These are phyloP conservation scores for Bruguiera gymnorhiza DNA, from an alignment of 345 rosid species.

Conservation along the genomic window DNA sequence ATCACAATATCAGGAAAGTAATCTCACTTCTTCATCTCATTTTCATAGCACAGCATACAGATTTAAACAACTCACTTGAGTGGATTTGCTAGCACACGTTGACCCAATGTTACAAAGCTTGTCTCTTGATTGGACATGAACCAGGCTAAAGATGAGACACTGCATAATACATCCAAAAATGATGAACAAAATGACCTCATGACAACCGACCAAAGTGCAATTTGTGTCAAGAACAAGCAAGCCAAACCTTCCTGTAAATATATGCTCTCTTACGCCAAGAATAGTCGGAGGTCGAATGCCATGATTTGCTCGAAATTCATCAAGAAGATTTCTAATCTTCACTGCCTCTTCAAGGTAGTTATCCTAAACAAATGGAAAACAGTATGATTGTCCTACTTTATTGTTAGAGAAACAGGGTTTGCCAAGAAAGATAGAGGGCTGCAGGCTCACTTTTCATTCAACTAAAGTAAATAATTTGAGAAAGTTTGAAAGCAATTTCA, in stretches of 20 bases:
- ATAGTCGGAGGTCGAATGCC: constrained; percentile 94
- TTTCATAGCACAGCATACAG: background rate
- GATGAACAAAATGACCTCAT: constrained; percentile 18
- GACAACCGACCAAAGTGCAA: constrained; percentile 8
- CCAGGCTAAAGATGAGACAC: constrained; percentile 98
- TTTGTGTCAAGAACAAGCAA: constrained; percentile 6
- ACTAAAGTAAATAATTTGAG: too few relatives aligned
- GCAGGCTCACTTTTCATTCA: too few relatives aligned
- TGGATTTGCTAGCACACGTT: constrained; percentile 87
- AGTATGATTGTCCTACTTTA: background rate
- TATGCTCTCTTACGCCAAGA: constrained; percentile 93
- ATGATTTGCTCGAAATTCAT: constrained; percentile 87
- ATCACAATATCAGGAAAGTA: background rate
- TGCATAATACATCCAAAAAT: constrained; percentile 39
- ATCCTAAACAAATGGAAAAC: constrained; percentile 50
- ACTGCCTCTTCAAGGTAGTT: constrained; percentile 97
- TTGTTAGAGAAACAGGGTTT: background rate
- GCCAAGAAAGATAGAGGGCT: background rate
- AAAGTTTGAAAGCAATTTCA: too few relatives aligned
- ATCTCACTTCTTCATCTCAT: background rate
- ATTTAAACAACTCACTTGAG: constrained; percentile 67
- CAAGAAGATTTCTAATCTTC: constrained; percentile 95
- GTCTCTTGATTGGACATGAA: constrained; percentile 99
- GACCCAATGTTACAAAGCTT: constrained; percentile 96
- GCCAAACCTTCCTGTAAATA: constrained; percentile 90